Conservation (phyloP, 257 asterid species). For the Henckelia pumila region DNA sequence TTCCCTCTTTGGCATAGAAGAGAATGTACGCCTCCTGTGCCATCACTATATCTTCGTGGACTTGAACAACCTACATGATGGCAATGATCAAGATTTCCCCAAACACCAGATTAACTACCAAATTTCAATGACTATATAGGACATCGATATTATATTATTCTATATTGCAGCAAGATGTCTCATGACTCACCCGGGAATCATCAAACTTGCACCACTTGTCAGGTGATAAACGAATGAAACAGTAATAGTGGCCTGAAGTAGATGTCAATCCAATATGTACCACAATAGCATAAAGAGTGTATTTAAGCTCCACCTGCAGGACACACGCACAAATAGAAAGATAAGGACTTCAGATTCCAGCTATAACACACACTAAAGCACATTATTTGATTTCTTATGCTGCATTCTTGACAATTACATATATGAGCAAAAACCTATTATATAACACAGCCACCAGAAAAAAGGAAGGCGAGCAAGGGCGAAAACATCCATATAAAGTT, state of each 20-base stretch:
- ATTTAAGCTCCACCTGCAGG: slow-evolving; percentile 66
- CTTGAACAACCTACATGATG: slow-evolving; percentile 52
- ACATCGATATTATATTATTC: background rate
- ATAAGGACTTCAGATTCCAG: slow-evolving; percentile 16
- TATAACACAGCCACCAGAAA: slow-evolving; percentile 10
- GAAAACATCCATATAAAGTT: background rate
- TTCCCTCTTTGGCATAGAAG: slow-evolving; percentile 70
- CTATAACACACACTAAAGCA: slow-evolving; percentile 18
- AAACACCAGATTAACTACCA: background rate
- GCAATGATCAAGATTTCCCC: slow-evolving; percentile 13
- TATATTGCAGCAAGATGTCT: background rate
- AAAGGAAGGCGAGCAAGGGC: slow-evolving; percentile 2
- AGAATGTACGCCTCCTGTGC: slow-evolving; percentile 89
- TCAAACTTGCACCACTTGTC: slow-evolving; percentile 77
- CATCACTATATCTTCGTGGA: slow-evolving; percentile 60
- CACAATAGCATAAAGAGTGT: slow-evolving; percentile 73
- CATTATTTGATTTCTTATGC: background rate
- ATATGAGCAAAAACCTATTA: slow-evolving; percentile 3
- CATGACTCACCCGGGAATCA: slow-evolving; percentile 62
- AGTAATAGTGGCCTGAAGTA: slow-evolving; percentile 83
- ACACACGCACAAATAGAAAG: slow-evolving; percentile 9
- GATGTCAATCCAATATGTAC: slow-evolving; percentile 74
- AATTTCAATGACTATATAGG: slow-evolving; percentile 14
- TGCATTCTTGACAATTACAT: background rate
- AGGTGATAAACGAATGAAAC: slow-evolving; percentile 66